Evolutionary conservation across 306 rosid genomes (phyloP).

Genomic region (Chamaecrista fasciculata): DNA sequence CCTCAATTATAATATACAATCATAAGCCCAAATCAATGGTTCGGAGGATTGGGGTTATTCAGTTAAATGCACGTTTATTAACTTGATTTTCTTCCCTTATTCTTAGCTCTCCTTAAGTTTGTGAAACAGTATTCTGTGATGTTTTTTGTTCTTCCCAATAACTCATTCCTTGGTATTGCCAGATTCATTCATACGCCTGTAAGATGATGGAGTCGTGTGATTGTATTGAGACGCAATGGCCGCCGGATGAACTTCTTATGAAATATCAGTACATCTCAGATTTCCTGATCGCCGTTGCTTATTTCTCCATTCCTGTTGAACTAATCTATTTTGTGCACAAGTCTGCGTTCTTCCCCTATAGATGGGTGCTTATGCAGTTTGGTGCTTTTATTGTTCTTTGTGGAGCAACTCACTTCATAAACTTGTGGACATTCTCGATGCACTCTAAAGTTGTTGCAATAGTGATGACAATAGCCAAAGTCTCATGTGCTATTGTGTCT

Average conservation of each 20-base stretch:
- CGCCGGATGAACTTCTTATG: slow-evolving; percentile 85
- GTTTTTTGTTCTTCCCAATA: background rate
- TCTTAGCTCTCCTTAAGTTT: background rate
- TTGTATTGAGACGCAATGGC: slow-evolving; percentile 78
- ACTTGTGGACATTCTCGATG: slow-evolving; percentile 78
- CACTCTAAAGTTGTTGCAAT: slow-evolving; percentile 79
- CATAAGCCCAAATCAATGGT: background rate
- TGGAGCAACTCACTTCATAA: slow-evolving; percentile 92
- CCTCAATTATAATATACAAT: background rate
- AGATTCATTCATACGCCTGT: slow-evolving; percentile 37
- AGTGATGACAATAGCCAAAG: slow-evolving; percentile 74
- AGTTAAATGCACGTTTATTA: slow-evolving; percentile 17
- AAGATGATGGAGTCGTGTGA: slow-evolving; percentile 77
- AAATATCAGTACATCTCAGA: slow-evolving; percentile 94
- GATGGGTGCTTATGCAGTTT: slow-evolving; percentile 99
- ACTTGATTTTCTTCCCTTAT: background rate
- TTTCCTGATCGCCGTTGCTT: slow-evolving; percentile 76
- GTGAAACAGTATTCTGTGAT: background rate
- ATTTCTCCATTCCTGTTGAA: slow-evolving; percentile 93
- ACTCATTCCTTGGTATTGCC: slow-evolving; percentile 23
- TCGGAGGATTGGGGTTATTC: slow-evolving; percentile 9
- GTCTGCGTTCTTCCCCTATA: slow-evolving; percentile 83
- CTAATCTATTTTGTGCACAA: slow-evolving; percentile 87
- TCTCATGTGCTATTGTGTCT: slow-evolving; percentile 80
- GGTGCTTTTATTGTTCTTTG: slow-evolving; percentile 96